Evolutionary conservation across 1,139 yeast genomes (phyloP), one percentile per base, ranked within the genome.

Genomic region (Geotrichum bryndzae): DNA sequence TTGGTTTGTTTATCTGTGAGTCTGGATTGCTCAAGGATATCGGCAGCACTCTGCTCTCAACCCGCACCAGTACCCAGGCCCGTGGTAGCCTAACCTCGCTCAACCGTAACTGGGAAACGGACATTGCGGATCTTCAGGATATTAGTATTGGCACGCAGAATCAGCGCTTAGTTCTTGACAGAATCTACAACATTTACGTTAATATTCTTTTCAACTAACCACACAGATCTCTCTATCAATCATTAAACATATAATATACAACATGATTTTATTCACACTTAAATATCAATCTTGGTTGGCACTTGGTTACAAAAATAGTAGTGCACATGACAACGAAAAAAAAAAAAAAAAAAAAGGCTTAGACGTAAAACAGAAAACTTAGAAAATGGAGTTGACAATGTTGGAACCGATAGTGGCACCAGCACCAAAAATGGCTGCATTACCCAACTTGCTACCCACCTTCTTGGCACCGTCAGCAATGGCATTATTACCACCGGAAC

Each of bases 381-480:
- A 90, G 68, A 91, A 88, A 65, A 92, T 91, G 54, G 90, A 84
- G 77, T 92, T 87, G 65, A 94, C 90, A 61, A 94, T 67, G 71
- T 92, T 94, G 59, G 92, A 82, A 70, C 98, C 98, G 62, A 92
- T 80, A 1, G 97, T 88, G 54, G 98, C 97, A 79, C 98, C 99
- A 18, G 97, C 98, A 75, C 97, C 98, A 68, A 90, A 92, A 63
- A 92, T 84, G 41, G 96, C 96, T 6, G 97, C 97, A 69, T 90
- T 87, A 61, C 97, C 97, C 61, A 92, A 78, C 75, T 89, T 87
- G 63, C 88, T 80, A 23, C 97, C 97, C 69, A 90, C 84, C 72
- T 82, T 87, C 74, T 83, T 85, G 61, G 88, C 72, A 8, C 77
- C 80, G 7, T 77, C 77, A 46, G 71, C 68, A 45, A 69, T 68